Conservation (phyloP, 2,329 filamentous ascomycete species). For the Madurella mycetomatis region DNA sequence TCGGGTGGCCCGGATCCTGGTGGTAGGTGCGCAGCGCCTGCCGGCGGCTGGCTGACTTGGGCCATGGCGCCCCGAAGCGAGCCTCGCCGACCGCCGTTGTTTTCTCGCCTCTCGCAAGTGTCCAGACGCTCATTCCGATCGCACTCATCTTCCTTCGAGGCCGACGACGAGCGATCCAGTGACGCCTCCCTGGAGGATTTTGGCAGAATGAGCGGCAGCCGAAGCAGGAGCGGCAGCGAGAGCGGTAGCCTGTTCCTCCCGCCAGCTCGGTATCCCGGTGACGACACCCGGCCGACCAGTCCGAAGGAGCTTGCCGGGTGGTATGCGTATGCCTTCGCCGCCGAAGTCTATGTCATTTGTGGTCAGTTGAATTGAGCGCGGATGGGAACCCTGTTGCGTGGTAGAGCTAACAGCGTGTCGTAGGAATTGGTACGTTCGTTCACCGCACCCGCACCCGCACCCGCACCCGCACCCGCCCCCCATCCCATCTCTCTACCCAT, state of each 20-base stretch:
- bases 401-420: conserved; percentile 1
- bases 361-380: conserved; percentile 49
- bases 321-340: conserved; percentile 95
- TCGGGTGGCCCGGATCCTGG: not conserved
- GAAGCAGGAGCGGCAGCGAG: conserved; percentile 35
- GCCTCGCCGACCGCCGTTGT: conserved; percentile 39
- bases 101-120: conserved; percentile 46
- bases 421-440: conserved; percentile 23
- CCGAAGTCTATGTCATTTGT: conserved; percentile 94
- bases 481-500: not conserved
- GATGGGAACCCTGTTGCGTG: not conserved
- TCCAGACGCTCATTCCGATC: conserved; percentile 56
- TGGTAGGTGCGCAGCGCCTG: conserved; percentile 15
- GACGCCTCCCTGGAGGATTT: conserved; percentile 27
- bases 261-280: conserved; percentile 63
- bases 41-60: conserved; percentile 3
- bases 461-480: not conserved
- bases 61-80: conserved; percentile 36
- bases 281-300: conserved; percentile 87
- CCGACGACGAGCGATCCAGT: conserved; percentile 63
- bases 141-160: conserved; percentile 61
- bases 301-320: conserved; percentile 83
- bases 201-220: conserved; percentile 33
- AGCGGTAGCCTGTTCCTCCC: conserved; percentile 34
- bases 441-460: not conserved